Base-by-base conservation (phyloP, 2,329 filamentous ascomycete genomes). In the Bimuria novae-zelandiae region DNA sequence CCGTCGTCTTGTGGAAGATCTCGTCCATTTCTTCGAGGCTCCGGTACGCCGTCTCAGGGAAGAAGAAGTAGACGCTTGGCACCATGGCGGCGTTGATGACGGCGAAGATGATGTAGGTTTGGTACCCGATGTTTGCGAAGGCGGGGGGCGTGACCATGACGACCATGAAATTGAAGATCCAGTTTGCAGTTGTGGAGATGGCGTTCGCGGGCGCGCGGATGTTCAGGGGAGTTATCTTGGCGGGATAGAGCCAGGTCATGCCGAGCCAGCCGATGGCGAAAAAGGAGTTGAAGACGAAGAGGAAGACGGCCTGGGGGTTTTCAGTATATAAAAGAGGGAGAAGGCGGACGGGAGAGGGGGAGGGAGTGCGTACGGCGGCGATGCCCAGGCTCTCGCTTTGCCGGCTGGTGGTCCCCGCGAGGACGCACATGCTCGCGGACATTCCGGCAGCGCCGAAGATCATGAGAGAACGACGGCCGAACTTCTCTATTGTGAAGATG, bases 281-380 rank as follows among this genome's bases (percentile, higher is more conserved):
- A 82, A 89, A 94, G 80, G 89, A 90, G 80, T 96, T 92, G 82
- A 92, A 94, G 77, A 96, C 89, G 77, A 88, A 89, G 70, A 96
- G 92, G 79, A 95, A 93, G 56, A 95, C 90, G 81, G 92, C 69
- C 55, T 65, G 42, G 21, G 0, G 5, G 3, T 10, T 39, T 16
- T 75, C 30, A 49, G 61, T 62, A 27, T 17, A 60, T 57, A 67
- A 37, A 4, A 7, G 17, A 16, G 3, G 37, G 30, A n/a, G n/a
- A n/a, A n/a, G n/a, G n/a, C n/a, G n/a, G n/a, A 2, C 11, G 22
- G 12, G 1, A 12, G 11, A 5, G 3, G 12, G 17, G 10, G 14
- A 23, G 10, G 17, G 17, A 1, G 32, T 41, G 57, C 60, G 88
- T 83, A 91, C 76, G 17, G 77, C 75, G 5, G 69, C 64, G 33